Base-by-base conservation (phyloP, 1,284 basidiomycete genomes). In the Ustilago crameri region DNA sequence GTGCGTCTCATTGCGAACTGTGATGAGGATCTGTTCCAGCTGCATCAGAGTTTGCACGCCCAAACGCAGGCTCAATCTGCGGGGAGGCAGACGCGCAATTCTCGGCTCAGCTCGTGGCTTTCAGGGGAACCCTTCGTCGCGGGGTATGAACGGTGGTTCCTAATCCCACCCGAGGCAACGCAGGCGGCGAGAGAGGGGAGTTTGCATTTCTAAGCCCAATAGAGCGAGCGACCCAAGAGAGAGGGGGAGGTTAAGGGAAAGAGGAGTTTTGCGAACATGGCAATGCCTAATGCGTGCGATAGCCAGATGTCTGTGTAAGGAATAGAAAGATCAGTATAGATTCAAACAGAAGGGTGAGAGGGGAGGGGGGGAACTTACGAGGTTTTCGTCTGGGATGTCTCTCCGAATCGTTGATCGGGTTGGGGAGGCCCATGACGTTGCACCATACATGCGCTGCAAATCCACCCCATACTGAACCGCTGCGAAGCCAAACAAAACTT, bases 361-460 rank as follows among this genome's bases (percentile, higher is more conserved):
- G 30, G 5, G 7, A 30, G 12, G 30, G 30, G 23, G 18, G 51
- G 2, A 17, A 84, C 85, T 75, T 82, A 87, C 86, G 68, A 14
- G 74, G 70, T 77, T 85, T 85, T 50, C 79, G 78, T 51, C 75
- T 76, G 4, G 85, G 85, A 66, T 81, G 84, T 35, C 82, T 73
- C 20, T 78, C 66, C 23, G 87, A 68, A 24, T 86, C 87, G 30
- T 52, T 74, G 22, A 86, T 84, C 17, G 86, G 86, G 9, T 75
- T 58, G 2, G 93, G 93, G n/a, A 95, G 75, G 2, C 95, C 95
- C 93, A 97, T 95, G 44, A 91, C 81, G 81, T 98, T 98, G 86
- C 95, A 98, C 79, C 94, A 93, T 3, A 91, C 85, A 83, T 98
- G 95, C 88, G 30, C 67, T 0, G 30, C 34, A 2, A 52, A 45